Conservation (phyloP, 768 basidiomycete species). For the Agrocybe chaxingu region DNA sequence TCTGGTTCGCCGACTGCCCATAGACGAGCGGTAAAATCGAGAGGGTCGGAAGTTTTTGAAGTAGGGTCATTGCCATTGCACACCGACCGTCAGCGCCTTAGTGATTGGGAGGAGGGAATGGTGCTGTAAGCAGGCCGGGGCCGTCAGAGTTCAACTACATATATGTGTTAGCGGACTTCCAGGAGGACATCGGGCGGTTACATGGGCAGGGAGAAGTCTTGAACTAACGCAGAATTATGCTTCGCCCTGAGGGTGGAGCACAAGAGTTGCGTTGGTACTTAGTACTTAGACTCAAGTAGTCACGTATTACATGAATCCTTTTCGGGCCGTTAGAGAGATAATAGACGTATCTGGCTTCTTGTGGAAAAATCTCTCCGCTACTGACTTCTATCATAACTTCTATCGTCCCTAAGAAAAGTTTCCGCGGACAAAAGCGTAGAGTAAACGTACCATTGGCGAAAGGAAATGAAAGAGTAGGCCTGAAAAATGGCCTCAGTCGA, state of each 20-base stretch:
- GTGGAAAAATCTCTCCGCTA: conserved; percentile 68
- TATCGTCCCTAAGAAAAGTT: conserved; percentile 19
- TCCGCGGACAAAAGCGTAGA: neutral
- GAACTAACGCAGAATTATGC: conserved; percentile 24
- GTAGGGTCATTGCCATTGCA: too few species aligned
- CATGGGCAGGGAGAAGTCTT: too few species aligned
- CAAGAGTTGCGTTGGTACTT: conserved; percentile 47
- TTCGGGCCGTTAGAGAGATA: neutral
- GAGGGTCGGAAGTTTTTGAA: too few species aligned
- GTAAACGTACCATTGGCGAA: conserved; percentile 54
- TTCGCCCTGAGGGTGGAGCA: conserved; percentile 44
- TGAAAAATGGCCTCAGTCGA: conserved; percentile 22
- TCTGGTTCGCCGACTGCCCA: too few species aligned
- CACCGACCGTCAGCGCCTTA: too few species aligned
- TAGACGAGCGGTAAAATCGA: too few species aligned
- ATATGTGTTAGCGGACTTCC: too few species aligned
- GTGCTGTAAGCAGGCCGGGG: too few species aligned
- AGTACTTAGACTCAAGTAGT: too few species aligned
- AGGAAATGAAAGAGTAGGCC: conserved; percentile 81
- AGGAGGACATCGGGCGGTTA: too few species aligned
- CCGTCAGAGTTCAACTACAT: too few species aligned
- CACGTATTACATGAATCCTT: conserved; percentile 40
- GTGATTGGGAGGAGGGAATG: too few species aligned
- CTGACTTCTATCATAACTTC: conserved; percentile 84
- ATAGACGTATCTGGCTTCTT: conserved; percentile 58